phyloP scores from a whole-genome alignment of 306 rosid genomes.

The Echinosophora koreensis region DNA sequence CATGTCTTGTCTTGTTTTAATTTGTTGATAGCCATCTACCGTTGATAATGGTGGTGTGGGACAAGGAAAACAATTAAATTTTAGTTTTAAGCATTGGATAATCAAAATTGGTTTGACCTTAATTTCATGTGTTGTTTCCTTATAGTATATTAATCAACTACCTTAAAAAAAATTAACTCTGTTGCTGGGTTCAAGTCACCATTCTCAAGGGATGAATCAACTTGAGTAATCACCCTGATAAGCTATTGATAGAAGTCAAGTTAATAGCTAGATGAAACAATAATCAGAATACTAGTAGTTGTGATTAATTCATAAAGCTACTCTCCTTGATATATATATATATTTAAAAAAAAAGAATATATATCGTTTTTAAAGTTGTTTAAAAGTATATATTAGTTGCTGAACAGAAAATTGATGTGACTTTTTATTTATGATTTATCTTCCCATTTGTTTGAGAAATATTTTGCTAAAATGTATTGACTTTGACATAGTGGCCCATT shows the following conservation, averaged over 20 bases:
- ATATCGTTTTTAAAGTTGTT: neutral
- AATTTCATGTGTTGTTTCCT: slow-evolving; percentile 21
- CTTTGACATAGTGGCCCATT: slow-evolving; percentile 44
- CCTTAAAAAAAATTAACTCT: neutral
- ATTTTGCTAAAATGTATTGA: slow-evolving; percentile 28
- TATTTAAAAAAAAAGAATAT: no score
- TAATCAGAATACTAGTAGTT: neutral
- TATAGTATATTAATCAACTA: slow-evolving; percentile 11
- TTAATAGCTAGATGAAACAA: neutral
- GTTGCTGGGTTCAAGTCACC: neutral
- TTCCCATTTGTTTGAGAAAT: slow-evolving; percentile 19
- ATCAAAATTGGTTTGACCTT: slow-evolving; percentile 11
- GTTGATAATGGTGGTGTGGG: slow-evolving; percentile 36
- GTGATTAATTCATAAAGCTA: slow-evolving; percentile 2
- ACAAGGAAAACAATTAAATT: slow-evolving; percentile 34
- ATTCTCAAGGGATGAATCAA: neutral
- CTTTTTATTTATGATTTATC: slow-evolving; percentile 9
- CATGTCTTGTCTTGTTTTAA: slow-evolving; percentile 36
- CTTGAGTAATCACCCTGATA: neutral
- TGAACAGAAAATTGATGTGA: neutral
- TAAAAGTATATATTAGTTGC: neutral
- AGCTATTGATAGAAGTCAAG: slow-evolving; percentile 19
- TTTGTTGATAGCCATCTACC: slow-evolving; percentile 25
- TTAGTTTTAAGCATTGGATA: slow-evolving; percentile 14
- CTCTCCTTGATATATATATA: neutral